These are phyloP conservation scores for Lachancea mirantina DNA, from an alignment of 805 yeast genomes.

Conservation along the genomic window DNA sequence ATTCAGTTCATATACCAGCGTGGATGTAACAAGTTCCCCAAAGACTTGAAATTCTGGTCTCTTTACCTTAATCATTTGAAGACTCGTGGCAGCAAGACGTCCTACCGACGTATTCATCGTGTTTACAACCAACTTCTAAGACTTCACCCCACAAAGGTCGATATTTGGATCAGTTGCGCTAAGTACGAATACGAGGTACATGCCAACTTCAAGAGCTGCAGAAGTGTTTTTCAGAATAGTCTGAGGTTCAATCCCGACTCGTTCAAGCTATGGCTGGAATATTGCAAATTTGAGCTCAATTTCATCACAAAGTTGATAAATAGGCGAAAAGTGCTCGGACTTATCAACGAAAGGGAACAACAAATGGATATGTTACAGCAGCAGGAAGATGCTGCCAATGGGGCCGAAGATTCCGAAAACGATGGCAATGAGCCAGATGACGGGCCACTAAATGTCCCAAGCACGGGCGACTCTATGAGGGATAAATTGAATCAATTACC, in stretches of 20 bases:
- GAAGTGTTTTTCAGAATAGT: constrained; percentile 78
- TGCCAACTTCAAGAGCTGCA: constrained; percentile 81
- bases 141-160: constrained; percentile 84
- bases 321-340: constrained; percentile 74
- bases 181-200: constrained; percentile 86
- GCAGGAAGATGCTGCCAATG: constrained; percentile 25
- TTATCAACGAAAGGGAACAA: constrained; percentile 69
- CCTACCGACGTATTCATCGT: constrained; percentile 64
- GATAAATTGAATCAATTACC: constrained; percentile 68
- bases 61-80: constrained; percentile 64
- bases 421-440: constrained; percentile 29
- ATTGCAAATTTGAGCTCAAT: constrained; percentile 80
- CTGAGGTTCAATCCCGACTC: constrained; percentile 76
- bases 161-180: constrained; percentile 92
- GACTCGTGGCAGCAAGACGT: constrained; percentile 42
- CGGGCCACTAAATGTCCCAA: constrained; percentile 38
- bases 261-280: constrained; percentile 69
- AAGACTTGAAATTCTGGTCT: constrained; percentile 71
- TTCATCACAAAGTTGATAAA: constrained; percentile 78
- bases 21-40: constrained; percentile 73
- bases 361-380: constrained; percentile 38
- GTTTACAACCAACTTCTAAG: constrained; percentile 72
- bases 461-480: constrained; percentile 48
- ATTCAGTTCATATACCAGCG: constrained; percentile 78
- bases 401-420: constrained; percentile 30